Evolutionary conservation across 2,329 filamentous ascomycete genomes (phyloP), one percentile per base, ranked within the genome.

Genomic region (Colletotrichum karsti): DNA sequence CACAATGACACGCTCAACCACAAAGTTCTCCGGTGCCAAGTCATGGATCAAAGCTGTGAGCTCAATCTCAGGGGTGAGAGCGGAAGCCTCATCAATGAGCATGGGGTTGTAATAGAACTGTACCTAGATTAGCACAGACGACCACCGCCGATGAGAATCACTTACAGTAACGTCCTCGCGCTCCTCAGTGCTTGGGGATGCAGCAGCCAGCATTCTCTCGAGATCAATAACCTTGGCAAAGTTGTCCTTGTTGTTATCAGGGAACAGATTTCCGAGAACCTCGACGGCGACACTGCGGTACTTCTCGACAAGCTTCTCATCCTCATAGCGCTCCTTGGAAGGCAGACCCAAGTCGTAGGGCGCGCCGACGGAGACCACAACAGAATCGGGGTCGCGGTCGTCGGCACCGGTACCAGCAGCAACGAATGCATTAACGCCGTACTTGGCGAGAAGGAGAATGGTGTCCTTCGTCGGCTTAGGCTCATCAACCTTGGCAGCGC

Each of bases 91-190:
- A 10, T 85, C 78, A 18, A 91, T 76, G 8, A 83, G 84, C 75
- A 86, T 85, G 1, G 89, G 89, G 72, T 92, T 92, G 77, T 92
- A 92, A 71, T 87, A 88, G 80, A 91, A 87, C 80, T 83, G 39
- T 20, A 9, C n/a, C 20, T 8, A 3, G 33, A 50, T 67, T 15
- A 68, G 51, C 37, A 42, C 42, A 15, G 7, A 1, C 13, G 4
- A 22, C n/a, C 0, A 1, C 26, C 0, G 4, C 70, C 7, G 0
- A 4, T 9, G 5, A 7, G 33, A 13, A 35, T 13, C 33, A 57
- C 78, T 74, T 70, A 83, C 81, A 12, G 88, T 90, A 50, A 91
- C 87, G 75, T 91, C 88, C 67, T 88, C 81, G 18, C 84, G 83
- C 61, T 89, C 86, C 74, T 88, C 85, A 2, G 85, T 83, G 68